Percentiles rank a stretch among this genome's conserved stretches.
Conservation (phyloP, 306 rosid genomes). For the Glycine tomentella region DNA sequence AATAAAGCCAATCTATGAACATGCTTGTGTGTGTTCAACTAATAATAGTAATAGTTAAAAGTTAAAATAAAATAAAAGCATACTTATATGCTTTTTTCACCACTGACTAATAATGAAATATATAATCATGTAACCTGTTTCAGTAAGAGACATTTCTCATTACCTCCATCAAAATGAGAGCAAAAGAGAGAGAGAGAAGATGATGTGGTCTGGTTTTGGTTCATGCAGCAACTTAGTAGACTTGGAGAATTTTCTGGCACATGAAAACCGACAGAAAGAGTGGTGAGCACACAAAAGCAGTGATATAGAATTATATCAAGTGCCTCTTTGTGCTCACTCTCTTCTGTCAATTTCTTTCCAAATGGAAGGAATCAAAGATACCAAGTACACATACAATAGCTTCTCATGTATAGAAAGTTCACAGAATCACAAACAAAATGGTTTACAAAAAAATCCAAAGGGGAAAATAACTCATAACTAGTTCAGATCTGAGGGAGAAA, state of each 20-base stretch:
- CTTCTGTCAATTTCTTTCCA: conserved; percentile 97
- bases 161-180: neutral
- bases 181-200: neutral
- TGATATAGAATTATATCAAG: conserved; percentile 61
- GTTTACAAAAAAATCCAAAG: neutral
- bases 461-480: conserved; percentile 14
- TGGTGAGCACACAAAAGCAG: conserved; percentile 86
- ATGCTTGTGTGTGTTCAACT: neutral
- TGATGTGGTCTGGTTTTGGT: neutral
- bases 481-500: conserved; percentile 63
- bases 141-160: neutral
- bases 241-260: conserved; percentile 45
- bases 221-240: conserved; percentile 37
- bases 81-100: neutral
- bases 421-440: neutral
- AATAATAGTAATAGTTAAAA: no score
- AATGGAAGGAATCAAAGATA: conserved; percentile 22
- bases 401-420: conserved; percentile 49
- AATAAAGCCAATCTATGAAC: neutral
- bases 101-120: neutral
- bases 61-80: neutral
- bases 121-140: neutral
- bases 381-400: conserved; percentile 34
- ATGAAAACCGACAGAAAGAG: conserved; percentile 78
- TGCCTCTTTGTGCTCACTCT: conserved; percentile 97